Percentiles rank a stretch among this genome's conserved stretches.
Conservation (phyloP, 176 grass and related monocot genomes). For the Urochloa ruziziensis region DNA sequence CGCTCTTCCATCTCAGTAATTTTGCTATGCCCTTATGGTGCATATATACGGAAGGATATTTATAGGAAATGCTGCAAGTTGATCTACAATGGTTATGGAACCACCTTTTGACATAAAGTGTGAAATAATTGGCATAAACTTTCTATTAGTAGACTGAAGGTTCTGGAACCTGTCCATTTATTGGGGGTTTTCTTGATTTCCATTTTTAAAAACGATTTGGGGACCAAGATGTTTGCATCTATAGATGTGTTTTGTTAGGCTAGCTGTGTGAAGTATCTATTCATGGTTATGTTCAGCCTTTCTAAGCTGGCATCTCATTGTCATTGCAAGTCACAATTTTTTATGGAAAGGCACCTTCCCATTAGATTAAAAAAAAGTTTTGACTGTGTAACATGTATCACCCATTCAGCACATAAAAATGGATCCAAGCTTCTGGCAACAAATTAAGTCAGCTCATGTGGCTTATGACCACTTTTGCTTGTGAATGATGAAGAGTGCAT, state of each 20-base stretch:
- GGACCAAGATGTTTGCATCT: neutral
- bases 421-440: neutral
- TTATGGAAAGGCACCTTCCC: neutral
- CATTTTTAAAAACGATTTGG: neutral
- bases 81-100: neutral
- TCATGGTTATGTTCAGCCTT: neutral
- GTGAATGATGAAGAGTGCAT: neutral
- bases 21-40: constrained; percentile 13
- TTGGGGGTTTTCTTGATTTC: neutral
- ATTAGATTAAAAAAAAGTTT: neutral
- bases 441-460: neutral
- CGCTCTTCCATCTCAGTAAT: neutral
- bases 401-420: neutral
- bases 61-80: constrained; percentile 23
- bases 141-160: neutral
- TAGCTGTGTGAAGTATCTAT: neutral
- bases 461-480: neutral
- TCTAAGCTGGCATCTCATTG: neutral
- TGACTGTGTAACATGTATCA: neutral
- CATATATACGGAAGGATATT: neutral
- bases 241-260: neutral
- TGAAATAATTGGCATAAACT: constrained; percentile 1
- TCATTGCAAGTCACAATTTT: neutral
- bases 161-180: neutral
- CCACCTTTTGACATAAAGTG: neutral